Base-by-base conservation (phyloP, 2,329 filamentous ascomycete species). In the Fonsecaea pugnacius region DNA sequence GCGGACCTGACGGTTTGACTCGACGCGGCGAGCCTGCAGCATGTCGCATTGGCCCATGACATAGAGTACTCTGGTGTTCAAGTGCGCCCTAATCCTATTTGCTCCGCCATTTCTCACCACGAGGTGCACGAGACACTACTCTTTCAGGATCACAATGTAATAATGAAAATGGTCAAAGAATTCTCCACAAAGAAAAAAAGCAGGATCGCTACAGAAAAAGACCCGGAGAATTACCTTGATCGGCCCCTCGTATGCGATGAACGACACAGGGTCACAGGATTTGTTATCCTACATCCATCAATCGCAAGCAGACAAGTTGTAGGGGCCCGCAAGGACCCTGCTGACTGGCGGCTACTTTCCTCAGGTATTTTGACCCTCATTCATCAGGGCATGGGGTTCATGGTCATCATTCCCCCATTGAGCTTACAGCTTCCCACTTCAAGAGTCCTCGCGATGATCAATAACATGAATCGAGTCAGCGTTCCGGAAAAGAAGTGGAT, bases 221-320 rank as follows among this genome's bases (percentile, higher is more conserved):
- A 40, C 35, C 50, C 58, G 58, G 58, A 60, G 58, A 53, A 60
- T 60, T 60, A 43, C 50, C 58, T 60, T 60, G 58, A 59, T 52
- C 57, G 38, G 38, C 36, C 57, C 27, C 57, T 51, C 43, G 12
- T 18, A 51, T 18, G 43, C 30, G 12, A 59, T 18, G 33, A 51
- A 48, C 14, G n/a, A 33, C 16, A 48, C 18, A 54, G 14, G 32
- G 46, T 60, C 58, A 54, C 58, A 54, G 40, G 58, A 46, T 60
- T 27, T 35, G 32, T 33, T 51, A 4, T 51, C 27, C 27, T 27
- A 30, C 7, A 4, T 12, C 43, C 43, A 48, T 48, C 43, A 24
- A 16, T 46, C 40, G 14, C 7, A 14, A 9, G 43, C 3, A 48
- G 24, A 9, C 18, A 18, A 9, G 43, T 48, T 5, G 43, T 12